These are phyloP conservation scores for Phytopythium chamaehyphon DNA, from an alignment of 352 stramenopile species.

Conservation along the genomic window DNA sequence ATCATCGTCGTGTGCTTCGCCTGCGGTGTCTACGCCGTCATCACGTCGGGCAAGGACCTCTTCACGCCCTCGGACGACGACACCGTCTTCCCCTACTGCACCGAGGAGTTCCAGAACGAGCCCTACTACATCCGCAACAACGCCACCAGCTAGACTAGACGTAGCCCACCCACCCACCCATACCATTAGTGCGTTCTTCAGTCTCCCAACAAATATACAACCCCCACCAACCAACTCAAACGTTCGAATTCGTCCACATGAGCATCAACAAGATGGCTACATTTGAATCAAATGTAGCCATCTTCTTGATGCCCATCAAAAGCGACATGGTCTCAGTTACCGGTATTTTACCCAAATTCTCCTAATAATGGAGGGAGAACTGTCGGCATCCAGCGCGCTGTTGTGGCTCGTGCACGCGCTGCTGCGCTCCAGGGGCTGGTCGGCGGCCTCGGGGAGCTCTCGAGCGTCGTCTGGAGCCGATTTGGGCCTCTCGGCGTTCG, in stretches of 20 bases:
- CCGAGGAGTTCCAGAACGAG: constrained; percentile 33
- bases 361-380: neutral
- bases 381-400: constrained; percentile 23
- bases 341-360: too few relatives aligned
- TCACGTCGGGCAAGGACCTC: constrained; percentile 45
- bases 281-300: too few relatives aligned
- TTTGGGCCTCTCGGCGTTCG: constrained; percentile 13
- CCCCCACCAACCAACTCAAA: too few relatives aligned
- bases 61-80: constrained; percentile 38
- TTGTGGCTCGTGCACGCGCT: constrained; percentile 36
- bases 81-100: constrained; percentile 55
- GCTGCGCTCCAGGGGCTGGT: constrained; percentile 22
- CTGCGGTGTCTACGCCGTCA: constrained; percentile 48
- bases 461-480: neutral
- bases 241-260: too few relatives aligned
- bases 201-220: too few relatives aligned
- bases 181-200: too few relatives aligned
- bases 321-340: too few relatives aligned
- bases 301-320: too few relatives aligned
- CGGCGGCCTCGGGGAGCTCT: neutral
- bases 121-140: constrained; percentile 42
- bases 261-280: too few relatives aligned
- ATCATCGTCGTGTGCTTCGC: constrained; percentile 38
- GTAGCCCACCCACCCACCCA: too few relatives aligned
- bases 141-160: constrained; percentile 17